A percentile compares a stretch with the other conserved stretches of the same genome.
phyloP scores from a whole-genome alignment of 2,329 filamentous ascomycete species.

The Berkeleyomyces basicola region DNA sequence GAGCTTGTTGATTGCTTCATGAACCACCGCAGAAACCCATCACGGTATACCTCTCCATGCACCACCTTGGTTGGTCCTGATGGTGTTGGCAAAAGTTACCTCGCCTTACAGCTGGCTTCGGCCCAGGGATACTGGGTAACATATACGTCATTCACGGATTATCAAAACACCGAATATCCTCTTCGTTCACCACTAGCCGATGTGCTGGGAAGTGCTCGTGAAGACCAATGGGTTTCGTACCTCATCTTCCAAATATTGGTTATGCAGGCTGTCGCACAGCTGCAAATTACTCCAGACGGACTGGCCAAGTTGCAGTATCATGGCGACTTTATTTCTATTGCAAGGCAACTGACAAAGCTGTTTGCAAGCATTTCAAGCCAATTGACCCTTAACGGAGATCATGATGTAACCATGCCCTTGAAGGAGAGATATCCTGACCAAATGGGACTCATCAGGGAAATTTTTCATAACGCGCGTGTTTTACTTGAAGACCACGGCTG shows the following conservation, averaged over 20 bases:
- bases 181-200: slow-evolving; percentile 9
- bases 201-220: slow-evolving; percentile 5
- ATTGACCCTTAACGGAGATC: not conserved
- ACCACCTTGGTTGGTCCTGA: slow-evolving; percentile 10
- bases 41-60: slow-evolving; percentile 7
- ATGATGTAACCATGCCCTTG: not conserved
- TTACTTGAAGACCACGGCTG: not conserved
- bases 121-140: slow-evolving; percentile 9
- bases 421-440: not conserved
- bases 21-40: slow-evolving; percentile 9
- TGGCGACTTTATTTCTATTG: not conserved
- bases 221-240: slow-evolving; percentile 11
- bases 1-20: slow-evolving; percentile 1
- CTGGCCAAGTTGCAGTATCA: slow-evolving; percentile 9
- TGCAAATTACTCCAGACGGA: not conserved
- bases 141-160: slow-evolving; percentile 6
- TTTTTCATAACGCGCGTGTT: not conserved
- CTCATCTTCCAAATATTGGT: slow-evolving; percentile 10
- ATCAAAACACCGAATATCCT: not conserved
- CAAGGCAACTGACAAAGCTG: not conserved
- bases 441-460: not conserved
- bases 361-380: slow-evolving; percentile 8
- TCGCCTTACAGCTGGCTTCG: slow-evolving; percentile 4
- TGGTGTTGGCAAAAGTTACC: slow-evolving; percentile 10
- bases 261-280: not conserved